phyloP scores from a whole-genome alignment of 106 monocot species.

The Allium sativum region DNA sequence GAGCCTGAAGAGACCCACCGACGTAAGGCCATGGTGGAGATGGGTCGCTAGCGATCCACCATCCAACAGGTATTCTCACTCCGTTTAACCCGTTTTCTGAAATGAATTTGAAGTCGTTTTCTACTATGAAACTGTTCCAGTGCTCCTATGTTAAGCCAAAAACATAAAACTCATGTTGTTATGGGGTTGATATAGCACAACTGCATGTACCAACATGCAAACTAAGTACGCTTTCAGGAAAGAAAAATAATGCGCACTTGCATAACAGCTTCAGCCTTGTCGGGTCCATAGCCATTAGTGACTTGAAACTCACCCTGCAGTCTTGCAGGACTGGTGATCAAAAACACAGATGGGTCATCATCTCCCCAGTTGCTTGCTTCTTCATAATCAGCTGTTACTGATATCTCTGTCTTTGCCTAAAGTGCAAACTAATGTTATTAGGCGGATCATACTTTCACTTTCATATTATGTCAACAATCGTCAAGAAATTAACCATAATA shows the following conservation, averaged over 20 bases:
- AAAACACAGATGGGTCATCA: slow-evolving; percentile 3
- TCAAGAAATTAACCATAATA: too few species aligned
- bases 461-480: too few species aligned
- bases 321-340: background rate
- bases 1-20: background rate
- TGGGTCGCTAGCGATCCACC: slow-evolving; percentile 1
- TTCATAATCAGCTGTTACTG: slow-evolving; percentile 4
- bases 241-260: background rate
- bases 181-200: background rate
- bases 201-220: background rate
- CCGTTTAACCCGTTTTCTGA: slow-evolving; percentile 4
- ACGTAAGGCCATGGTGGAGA: slow-evolving; percentile 6
- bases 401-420: slow-evolving; percentile 1
- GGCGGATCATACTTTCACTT: too few species aligned
- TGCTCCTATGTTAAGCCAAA: background rate
- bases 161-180: background rate
- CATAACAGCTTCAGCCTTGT: background rate
- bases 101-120: background rate
- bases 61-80: slow-evolving; percentile 7
- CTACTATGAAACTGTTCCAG: slow-evolving; percentile 9
- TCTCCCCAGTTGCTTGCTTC: slow-evolving; percentile 41
- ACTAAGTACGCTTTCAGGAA: background rate
- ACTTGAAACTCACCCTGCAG: slow-evolving; percentile 11
- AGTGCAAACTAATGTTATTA: too few species aligned
- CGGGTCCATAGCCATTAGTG: slow-evolving; percentile 11